Percentiles rank a stretch among this genome's conserved stretches.
Conservation (phyloP, 1,139 yeast genomes). For the Geotrichum candidum region DNA sequence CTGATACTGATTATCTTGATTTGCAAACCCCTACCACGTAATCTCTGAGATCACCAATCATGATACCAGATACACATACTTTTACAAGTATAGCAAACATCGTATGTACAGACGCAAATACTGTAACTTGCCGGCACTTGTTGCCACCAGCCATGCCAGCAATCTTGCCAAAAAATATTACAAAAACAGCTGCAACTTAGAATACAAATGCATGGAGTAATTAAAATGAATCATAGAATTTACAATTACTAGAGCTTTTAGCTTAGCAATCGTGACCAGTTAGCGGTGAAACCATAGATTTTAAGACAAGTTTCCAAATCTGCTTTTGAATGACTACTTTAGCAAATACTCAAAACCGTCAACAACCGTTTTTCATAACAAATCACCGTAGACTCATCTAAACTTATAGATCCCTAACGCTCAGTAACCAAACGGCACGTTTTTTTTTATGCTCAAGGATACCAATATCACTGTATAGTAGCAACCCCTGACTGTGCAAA, state of each 20-base stretch:
- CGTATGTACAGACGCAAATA: neutral
- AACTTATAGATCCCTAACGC: neutral
- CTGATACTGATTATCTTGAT: neutral
- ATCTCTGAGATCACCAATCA: neutral
- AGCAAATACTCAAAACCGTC: neutral
- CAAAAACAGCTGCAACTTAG: neutral
- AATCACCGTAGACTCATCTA: neutral
- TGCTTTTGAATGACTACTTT: neutral
- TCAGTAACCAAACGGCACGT: neutral
- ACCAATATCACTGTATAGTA: too few relatives aligned
- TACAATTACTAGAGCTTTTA: neutral
- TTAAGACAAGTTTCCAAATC: neutral
- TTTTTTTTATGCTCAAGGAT: neutral
- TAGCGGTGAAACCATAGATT: neutral
- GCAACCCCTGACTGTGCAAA: neutral
- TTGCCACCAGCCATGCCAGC: neutral
- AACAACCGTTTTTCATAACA: neutral
- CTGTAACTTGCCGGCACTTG: neutral
- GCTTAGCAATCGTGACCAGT: neutral
- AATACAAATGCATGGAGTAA: neutral
- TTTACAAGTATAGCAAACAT: neutral
- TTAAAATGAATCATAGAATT: neutral
- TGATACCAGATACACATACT: neutral
- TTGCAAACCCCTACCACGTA: neutral
- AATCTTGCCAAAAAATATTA: neutral